Evolutionary conservation across 768 basidiomycete genomes (phyloP), one percentile per base, ranked within the genome.

Genomic region (Russula sp.): DNA sequence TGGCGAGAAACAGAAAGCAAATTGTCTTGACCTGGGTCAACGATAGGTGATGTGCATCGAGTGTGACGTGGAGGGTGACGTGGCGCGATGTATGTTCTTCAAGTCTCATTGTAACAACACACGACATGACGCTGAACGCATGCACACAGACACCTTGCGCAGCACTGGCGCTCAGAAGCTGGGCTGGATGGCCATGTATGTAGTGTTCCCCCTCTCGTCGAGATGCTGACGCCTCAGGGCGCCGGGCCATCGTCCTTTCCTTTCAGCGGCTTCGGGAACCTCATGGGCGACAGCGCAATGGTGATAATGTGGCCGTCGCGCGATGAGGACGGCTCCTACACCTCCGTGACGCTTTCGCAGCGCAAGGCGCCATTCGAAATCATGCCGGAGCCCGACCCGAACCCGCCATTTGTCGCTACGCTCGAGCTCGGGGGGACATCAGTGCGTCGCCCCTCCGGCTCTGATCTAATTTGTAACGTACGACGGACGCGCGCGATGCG

Each of bases 281-380:
- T 72, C 61, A 86, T 87, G 86, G 70, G 77, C 1, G 75, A 78
- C 66, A 75, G 79, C 6, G 80, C 83, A 0, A 88, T 91, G 86
- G 84, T 91, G 62, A 84, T 89, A 35, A 81, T 84, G 77, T 91
- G 88, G 88, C 75, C 80, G 7, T 86, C 88, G 69, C 71, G 73
- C 14, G 63, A 20, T 20, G 44, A 11, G 39, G 83, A 87, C 66
- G 84, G 84, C 10, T n/a, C 10, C 7, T 32, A 45, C 16, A 4
- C 2, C 13, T 71, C 77, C 22, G 75, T 87, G 62, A 87, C 86
- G 13, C 72, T 91, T 27, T 87, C 86, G 7, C 88, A 91, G 69
- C 80, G 88, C 20, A 74, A 72, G 35, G 84, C 88, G 0, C 66
- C 78, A 1, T 70, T 68, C 6, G 77, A 86, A 64, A 75, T 77